Conservation (phyloP, 2,329 filamentous ascomycete species). For the Annulohypoxylon truncatum region DNA sequence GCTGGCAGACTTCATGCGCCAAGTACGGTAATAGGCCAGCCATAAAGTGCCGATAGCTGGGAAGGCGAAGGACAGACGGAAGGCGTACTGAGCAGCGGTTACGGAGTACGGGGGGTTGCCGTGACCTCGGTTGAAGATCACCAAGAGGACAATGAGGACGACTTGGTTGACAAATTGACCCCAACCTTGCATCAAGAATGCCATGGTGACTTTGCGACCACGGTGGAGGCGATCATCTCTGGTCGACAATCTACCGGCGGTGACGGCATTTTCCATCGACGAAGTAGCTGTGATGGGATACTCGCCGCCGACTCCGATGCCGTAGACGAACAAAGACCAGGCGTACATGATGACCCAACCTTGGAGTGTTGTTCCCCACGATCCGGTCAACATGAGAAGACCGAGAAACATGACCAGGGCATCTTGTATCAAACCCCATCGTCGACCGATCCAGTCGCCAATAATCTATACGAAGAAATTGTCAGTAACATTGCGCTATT, state of each 20-base stretch:
- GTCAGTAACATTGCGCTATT: conserved; percentile 30
- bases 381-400: conserved; percentile 89
- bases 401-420: conserved; percentile 94
- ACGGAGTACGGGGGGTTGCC: conserved; percentile 82
- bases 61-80: conserved; percentile 91
- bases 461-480: conserved; percentile 56
- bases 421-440: conserved; percentile 96
- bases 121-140: conserved; percentile 86
- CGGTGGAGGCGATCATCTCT: conserved; percentile 94
- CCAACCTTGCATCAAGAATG: conserved; percentile 99
- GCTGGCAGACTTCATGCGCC: conserved; percentile 90
- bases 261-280: conserved; percentile 90
- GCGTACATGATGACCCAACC: conserved; percentile 98
- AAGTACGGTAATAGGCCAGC: conserved; percentile 96
- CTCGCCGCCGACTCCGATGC: conserved; percentile 80
- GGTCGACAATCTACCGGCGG: conserved; percentile 88
- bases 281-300: conserved; percentile 98
- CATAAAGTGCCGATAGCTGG: conserved; percentile 91
- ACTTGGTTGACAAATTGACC: conserved; percentile 96
- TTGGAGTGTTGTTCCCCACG: conserved; percentile 87
- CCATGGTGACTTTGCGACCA: conserved; percentile 93
- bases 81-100: conserved; percentile 86
- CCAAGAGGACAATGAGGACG: conserved; percentile 83
- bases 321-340: conserved; percentile 94
- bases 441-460: conserved; percentile 83